Conservation (phyloP, 805 yeast species). For the Suhomyces vadensis region DNA sequence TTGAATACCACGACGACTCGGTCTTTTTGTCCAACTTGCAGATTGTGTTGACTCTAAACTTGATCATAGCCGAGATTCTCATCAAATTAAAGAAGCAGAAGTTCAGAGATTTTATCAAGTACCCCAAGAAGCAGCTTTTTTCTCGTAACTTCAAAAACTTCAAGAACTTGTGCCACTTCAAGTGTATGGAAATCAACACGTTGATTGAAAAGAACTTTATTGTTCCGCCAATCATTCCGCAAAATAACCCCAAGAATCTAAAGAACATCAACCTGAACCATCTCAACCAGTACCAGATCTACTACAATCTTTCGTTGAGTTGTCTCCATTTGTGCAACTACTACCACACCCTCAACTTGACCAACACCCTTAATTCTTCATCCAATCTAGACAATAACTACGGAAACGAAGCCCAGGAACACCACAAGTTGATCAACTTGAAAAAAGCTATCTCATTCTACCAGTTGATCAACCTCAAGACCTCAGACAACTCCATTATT, state of each 20-base stretch:
- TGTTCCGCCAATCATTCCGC: slow-evolving; percentile 19
- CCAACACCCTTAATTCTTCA: slow-evolving; percentile 22
- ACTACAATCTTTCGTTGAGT: slow-evolving; percentile 31
- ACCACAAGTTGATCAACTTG: slow-evolving; percentile 31
- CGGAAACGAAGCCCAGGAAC: slow-evolving; percentile 26
- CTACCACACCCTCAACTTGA: slow-evolving; percentile 29
- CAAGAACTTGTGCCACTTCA: slow-evolving; percentile 27
- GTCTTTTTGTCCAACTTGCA: slow-evolving; percentile 26
- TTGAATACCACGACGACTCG: slow-evolving; percentile 28
- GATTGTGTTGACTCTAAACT: slow-evolving; percentile 26
- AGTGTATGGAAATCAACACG: slow-evolving; percentile 29
- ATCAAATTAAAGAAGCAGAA: slow-evolving; percentile 30
- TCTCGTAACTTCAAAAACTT: slow-evolving; percentile 24
- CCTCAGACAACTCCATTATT: slow-evolving; percentile 19
- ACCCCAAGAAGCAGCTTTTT: slow-evolving; percentile 17
- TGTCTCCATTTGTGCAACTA: slow-evolving; percentile 32
- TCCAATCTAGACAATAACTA: slow-evolving; percentile 15
- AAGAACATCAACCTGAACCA: slow-evolving; percentile 15
- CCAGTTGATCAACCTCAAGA: slow-evolving; percentile 30
- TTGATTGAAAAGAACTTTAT: slow-evolving; percentile 23
- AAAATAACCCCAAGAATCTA: slow-evolving; percentile 7
- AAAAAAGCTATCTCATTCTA: slow-evolving; percentile 31
- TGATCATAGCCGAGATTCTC: slow-evolving; percentile 30
- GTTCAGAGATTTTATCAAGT: slow-evolving; percentile 20
- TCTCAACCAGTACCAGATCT: slow-evolving; percentile 26